Conservation (phyloP, 2,329 filamentous ascomycete genomes). For the Colletotrichum sp. region DNA sequence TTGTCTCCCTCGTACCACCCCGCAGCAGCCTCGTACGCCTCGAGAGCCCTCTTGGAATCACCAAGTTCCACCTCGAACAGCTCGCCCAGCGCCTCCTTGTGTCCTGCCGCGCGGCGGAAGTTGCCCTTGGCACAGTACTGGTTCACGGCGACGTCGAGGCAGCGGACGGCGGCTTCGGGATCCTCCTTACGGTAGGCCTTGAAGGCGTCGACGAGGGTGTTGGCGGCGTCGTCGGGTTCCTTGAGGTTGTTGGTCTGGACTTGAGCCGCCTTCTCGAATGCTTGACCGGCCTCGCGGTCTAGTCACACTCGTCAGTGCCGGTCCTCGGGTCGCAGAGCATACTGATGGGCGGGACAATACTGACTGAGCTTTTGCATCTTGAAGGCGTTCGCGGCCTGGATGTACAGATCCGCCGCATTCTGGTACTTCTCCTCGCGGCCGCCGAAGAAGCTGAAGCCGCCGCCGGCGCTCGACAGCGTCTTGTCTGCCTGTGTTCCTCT, state of each 20-base stretch:
- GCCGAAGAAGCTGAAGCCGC: constrained; percentile 90
- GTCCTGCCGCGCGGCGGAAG: constrained; percentile 86
- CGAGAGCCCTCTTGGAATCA: constrained; percentile 78
- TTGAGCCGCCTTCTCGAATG: constrained; percentile 85
- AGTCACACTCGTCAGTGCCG: background rate
- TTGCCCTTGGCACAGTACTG: constrained; percentile 92
- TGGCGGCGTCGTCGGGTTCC: constrained; percentile 91
- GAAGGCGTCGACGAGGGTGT: constrained; percentile 88
- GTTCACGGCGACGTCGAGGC: constrained; percentile 78
- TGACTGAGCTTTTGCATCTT: constrained; percentile 84
- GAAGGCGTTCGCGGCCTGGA: constrained; percentile 90
- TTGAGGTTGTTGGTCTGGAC: constrained; percentile 83
- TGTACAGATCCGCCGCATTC: constrained; percentile 85
- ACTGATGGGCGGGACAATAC: constrained; percentile 24
- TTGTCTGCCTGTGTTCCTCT: constrained; percentile 78
- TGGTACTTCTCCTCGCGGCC: constrained; percentile 88
- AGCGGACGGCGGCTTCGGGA: constrained; percentile 82
- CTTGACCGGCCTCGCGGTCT: constrained; percentile 86
- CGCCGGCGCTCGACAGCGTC: constrained; percentile 72
- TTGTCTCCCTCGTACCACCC: constrained; percentile 90
- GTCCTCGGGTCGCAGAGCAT: background rate
- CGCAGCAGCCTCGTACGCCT: constrained; percentile 84
- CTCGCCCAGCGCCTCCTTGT: constrained; percentile 89
- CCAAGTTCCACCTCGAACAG: constrained; percentile 83
- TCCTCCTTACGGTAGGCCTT: constrained; percentile 91